Conservation (phyloP, 208 protist genomes). For the Strigomonas galati region DNA sequence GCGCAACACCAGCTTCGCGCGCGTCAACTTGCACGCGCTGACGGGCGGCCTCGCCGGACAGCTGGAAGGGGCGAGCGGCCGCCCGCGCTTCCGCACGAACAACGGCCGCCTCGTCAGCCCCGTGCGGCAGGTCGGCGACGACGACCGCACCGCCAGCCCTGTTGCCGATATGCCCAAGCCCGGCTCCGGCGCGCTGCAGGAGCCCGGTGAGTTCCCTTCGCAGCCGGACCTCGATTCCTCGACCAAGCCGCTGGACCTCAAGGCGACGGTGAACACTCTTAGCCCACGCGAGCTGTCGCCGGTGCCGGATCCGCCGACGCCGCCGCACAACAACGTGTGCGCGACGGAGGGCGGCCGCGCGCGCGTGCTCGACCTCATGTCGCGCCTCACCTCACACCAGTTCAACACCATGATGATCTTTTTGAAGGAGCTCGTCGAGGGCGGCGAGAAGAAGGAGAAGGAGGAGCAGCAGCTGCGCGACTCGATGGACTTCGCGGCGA, state of each 20-base stretch:
- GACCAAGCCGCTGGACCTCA: no score
- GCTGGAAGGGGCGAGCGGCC: background rate
- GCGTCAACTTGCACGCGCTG: conserved; percentile 19
- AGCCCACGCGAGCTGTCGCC: background rate
- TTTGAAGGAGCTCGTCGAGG: background rate
- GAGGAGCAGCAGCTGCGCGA: background rate
- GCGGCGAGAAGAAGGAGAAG: background rate
- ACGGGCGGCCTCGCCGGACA: background rate
- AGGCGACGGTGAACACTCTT: background rate
- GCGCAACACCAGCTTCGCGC: conserved; percentile 23
- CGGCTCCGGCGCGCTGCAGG: background rate
- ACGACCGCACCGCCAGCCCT: background rate
- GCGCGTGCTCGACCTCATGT: background rate
- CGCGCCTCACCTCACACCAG: background rate
- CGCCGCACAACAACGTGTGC: background rate
- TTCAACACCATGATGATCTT: background rate
- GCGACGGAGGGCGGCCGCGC: background rate
- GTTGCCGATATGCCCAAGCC: background rate
- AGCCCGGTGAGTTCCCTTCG: background rate
- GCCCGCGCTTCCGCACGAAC: background rate
- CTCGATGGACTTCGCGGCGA: background rate
- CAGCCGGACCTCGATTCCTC: background rate
- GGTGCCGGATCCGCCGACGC: background rate
- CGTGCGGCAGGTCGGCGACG: background rate
- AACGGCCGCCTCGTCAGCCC: background rate